phyloP scores from a whole-genome alignment of 805 yeast genomes.

The Danielia reshetovae region DNA sequence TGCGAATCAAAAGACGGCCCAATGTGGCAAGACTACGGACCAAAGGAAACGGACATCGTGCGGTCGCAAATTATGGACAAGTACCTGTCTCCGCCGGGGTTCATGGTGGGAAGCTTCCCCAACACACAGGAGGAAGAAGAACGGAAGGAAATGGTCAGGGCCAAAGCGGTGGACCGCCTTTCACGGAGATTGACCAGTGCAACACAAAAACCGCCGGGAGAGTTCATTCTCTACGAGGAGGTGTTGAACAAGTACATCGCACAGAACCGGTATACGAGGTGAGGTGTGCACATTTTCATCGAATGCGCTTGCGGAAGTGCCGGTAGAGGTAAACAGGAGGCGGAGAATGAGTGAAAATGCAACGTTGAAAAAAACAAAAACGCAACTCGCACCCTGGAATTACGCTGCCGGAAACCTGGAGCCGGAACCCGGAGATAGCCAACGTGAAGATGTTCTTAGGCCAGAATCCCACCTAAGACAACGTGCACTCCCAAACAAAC shows the following conservation, averaged over 20 bases:
- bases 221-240: constrained; percentile 29
- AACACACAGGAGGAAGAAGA: constrained; percentile 27
- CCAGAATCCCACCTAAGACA: no score
- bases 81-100: constrained; percentile 39
- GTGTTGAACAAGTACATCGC: constrained; percentile 25
- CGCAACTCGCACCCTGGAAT: no score
- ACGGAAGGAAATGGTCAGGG: constrained; percentile 17
- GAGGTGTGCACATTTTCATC: no score
- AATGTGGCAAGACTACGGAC: neutral
- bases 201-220: constrained; percentile 20
- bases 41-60: constrained; percentile 14
- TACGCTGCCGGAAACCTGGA: no score
- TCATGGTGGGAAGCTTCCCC: constrained; percentile 36
- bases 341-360: no score
- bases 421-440: no score
- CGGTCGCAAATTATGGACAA: constrained; percentile 32
- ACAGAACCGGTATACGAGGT: constrained; percentile 1
- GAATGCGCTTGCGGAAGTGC: no score
- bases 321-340: no score
- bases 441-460: no score
- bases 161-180: constrained; percentile 25
- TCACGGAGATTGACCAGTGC: constrained; percentile 25
- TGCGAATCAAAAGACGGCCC: neutral
- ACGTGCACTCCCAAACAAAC: no score
- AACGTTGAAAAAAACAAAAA: no score